Evolutionary conservation across 768 basidiomycete genomes (phyloP).

Genomic region (Favolaschia claudopus): DNA sequence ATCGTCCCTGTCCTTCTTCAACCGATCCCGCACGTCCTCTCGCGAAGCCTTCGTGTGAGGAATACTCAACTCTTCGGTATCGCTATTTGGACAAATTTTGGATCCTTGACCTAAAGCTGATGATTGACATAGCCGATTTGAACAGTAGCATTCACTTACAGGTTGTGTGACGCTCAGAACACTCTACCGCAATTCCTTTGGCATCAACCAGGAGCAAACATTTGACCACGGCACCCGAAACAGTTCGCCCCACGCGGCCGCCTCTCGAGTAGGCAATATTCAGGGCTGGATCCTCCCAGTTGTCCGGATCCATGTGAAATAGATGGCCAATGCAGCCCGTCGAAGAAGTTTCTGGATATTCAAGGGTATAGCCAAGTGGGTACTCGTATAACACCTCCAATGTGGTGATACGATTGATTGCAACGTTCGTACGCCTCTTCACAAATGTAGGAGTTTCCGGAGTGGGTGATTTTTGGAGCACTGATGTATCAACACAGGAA

Average conservation of each 20-base stretch:
- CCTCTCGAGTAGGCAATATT: conserved; percentile 4
- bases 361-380: neutral
- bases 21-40: neutral
- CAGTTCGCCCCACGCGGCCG: neutral
- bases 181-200: neutral
- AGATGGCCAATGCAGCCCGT: neutral
- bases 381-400: neutral
- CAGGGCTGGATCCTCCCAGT: neutral
- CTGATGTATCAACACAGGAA: neutral
- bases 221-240: neutral
- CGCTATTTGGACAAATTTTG: neutral
- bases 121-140: neutral
- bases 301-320: neutral
- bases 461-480: neutral
- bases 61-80: neutral
- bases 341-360: conserved; percentile 2
- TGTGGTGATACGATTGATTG: conserved; percentile 1
- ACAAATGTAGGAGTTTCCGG: neutral
- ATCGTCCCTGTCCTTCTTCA: neutral
- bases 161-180: neutral
- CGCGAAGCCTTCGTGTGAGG: neutral
- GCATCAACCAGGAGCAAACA: neutral
- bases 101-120: neutral
- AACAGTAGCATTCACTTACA: neutral
- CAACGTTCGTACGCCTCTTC: neutral